phyloP scores from a whole-genome alignment of 129 eudicot species.

The Pseudognaphalium luteoalbum region DNA sequence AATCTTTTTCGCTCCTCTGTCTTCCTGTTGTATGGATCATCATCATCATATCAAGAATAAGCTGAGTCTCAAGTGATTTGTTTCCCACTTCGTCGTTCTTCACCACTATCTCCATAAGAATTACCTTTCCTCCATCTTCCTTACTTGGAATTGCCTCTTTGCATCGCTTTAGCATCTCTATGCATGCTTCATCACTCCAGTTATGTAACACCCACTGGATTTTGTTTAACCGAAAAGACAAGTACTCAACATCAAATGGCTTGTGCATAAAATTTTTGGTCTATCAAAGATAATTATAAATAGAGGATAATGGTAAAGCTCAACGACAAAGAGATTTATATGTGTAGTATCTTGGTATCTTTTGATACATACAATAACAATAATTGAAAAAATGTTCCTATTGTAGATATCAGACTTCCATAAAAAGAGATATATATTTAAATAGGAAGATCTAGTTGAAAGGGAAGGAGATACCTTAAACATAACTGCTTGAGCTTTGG shows the following conservation, averaged over 20 bases:
- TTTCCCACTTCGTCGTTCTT: background rate
- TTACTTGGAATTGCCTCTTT: constrained; percentile 34
- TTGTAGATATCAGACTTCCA: too few relatives aligned
- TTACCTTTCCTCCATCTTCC: constrained; percentile 29
- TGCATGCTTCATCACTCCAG: constrained; percentile 28
- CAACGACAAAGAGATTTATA: too few relatives aligned
- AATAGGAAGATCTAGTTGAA: too few relatives aligned
- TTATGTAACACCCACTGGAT: constrained; percentile 27
- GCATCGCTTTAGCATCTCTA: constrained; percentile 18
- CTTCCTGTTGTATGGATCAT: constrained; percentile 27
- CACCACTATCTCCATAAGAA: constrained; percentile 32
- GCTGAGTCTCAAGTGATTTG: constrained; percentile 30
- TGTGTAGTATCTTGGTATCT: too few relatives aligned
- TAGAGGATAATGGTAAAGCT: too few relatives aligned
- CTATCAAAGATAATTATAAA: too few relatives aligned
- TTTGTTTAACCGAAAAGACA: too few relatives aligned
- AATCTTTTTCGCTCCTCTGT: constrained; percentile 39
- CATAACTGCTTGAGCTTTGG: constrained; percentile 23
- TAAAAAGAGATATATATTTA: too few relatives aligned
- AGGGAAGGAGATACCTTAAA: background rate
- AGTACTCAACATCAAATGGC: too few relatives aligned
- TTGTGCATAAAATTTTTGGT: too few relatives aligned
- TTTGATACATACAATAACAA: too few relatives aligned
- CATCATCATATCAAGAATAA: constrained; percentile 39
- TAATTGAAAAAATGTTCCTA: too few relatives aligned